Evolutionary conservation across 352 stramenopile species (phyloP), one percentile per base, ranked within the genome.

Genomic region (Globisporangium radiosum): DNA sequence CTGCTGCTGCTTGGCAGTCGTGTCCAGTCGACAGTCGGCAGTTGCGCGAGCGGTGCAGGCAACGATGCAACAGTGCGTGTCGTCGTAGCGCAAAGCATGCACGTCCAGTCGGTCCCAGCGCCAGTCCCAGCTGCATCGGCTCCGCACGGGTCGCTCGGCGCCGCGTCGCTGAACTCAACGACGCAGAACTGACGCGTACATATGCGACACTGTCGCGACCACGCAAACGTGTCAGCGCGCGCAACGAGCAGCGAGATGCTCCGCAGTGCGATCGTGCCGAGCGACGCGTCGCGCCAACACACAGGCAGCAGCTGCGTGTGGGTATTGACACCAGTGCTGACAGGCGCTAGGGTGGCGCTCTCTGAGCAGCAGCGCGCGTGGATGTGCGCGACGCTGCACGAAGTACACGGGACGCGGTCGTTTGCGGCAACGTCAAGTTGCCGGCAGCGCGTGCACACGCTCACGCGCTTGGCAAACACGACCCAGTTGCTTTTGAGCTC

Each of bases 371-470:
- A 84, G 17, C 54, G 62, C 25, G 65, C 67, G 51, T 87, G 68
- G 37, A 75, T 56, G n/a, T 43, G 38, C 1, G 60, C 5, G 7
- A 52, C 40, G 13, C 66, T 59, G 55, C 81, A 88, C 33, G 65
- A 69, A 2, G 42, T 54, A 49, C 78, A 88, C 0, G 37, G 64
- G 13, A 11, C 56, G 39, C 44, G 59, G 7, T 91, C 75, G 7
- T 58, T 59, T 0, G 55, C 13, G 5, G n/a, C 51, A 53, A 91
- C 69, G 48, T 81, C 62, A 51, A 88, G 68, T 47, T 88, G 77
- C 43, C 77, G 68, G 51, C 81, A 91, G 4, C 66, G 71, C 39
- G 61, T 69, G 52, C 81, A 89, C 14, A 89, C 69, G 39, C 85
- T 70, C 53, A 91, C 55, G 1, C 60, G 47, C 48, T 71, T 69